Conservation (phyloP, 1,284 basidiomycete species). For the Laetiporus sulphureus region DNA sequence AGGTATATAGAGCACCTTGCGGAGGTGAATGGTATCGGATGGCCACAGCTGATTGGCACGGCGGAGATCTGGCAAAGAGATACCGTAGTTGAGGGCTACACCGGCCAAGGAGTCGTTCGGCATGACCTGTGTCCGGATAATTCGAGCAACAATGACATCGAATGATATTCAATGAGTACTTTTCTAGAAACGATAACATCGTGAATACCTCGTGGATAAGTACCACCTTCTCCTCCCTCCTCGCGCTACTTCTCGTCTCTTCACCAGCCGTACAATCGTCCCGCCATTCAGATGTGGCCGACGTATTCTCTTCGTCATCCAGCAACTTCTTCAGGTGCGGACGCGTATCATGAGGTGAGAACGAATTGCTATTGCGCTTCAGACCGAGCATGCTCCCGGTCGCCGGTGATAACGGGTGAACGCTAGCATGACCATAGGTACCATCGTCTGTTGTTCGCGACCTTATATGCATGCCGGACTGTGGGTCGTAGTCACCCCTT, state of each 20-base stretch:
- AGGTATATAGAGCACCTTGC: constrained; percentile 78
- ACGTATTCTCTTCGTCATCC: constrained; percentile 9
- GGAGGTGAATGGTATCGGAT: constrained; percentile 83
- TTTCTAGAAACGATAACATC: not conserved
- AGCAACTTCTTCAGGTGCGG: constrained; percentile 25
- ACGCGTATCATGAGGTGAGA: constrained; percentile 23
- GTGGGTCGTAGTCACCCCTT: constrained; percentile 23
- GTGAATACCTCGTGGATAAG: constrained; percentile 46
- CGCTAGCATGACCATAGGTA: constrained; percentile 8
- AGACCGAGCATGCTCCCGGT: constrained; percentile 10
- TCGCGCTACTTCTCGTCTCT: no score
- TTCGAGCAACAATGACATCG: no score
- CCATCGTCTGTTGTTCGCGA: constrained; percentile 20
- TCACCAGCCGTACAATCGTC: no score
- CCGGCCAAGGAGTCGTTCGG: constrained; percentile 76
- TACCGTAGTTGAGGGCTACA: constrained; percentile 83
- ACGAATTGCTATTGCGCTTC: constrained; percentile 7
- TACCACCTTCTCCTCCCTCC: constrained; percentile 41
- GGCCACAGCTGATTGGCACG: constrained; percentile 88
- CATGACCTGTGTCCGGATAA: constrained; percentile 44
- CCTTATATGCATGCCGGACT: constrained; percentile 17
- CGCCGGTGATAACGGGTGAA: constrained; percentile 12
- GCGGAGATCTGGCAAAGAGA: constrained; percentile 76
- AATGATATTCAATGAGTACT: no score
- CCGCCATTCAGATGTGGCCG: constrained; percentile 7